Evolutionary conservation across 2,329 filamentous ascomycete genomes (phyloP).

Genomic region (Penicillium sp.): DNA sequence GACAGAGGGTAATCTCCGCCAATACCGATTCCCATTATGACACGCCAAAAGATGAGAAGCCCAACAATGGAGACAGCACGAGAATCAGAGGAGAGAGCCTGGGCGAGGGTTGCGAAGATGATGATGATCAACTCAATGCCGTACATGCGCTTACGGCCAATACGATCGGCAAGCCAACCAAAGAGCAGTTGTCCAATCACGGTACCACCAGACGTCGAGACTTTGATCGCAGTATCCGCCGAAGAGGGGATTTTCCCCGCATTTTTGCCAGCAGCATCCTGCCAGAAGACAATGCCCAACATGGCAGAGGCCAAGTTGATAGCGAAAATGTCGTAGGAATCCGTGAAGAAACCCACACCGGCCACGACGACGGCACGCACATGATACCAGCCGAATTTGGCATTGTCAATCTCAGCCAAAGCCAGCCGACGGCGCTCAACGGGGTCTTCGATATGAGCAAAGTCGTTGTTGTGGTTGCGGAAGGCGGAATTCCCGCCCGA

Average conservation of each 20-base stretch:
- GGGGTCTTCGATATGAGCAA: constrained; percentile 48
- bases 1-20: constrained; percentile 80
- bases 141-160: constrained; percentile 80
- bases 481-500: not conserved
- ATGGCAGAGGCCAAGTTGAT: constrained; percentile 67
- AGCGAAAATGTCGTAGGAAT: constrained; percentile 78
- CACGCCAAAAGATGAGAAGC: constrained; percentile 69
- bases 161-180: constrained; percentile 70
- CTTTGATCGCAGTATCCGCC: constrained; percentile 77
- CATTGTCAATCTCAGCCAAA: constrained; percentile 75
- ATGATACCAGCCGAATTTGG: constrained; percentile 79
- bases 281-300: constrained; percentile 74
- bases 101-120: constrained; percentile 70
- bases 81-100: constrained; percentile 61
- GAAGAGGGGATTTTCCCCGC: constrained; percentile 54
- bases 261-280: constrained; percentile 41
- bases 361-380: constrained; percentile 70
- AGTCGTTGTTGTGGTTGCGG: constrained; percentile 1
- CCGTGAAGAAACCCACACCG: constrained; percentile 84
- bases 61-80: constrained; percentile 52
- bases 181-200: constrained; percentile 78
- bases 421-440: constrained; percentile 74
- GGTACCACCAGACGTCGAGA: constrained; percentile 75
- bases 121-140: constrained; percentile 74
- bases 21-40: constrained; percentile 73